phyloP scores from a whole-genome alignment of 768 basidiomycete species.

The Rhizopogon vesiculosus region DNA sequence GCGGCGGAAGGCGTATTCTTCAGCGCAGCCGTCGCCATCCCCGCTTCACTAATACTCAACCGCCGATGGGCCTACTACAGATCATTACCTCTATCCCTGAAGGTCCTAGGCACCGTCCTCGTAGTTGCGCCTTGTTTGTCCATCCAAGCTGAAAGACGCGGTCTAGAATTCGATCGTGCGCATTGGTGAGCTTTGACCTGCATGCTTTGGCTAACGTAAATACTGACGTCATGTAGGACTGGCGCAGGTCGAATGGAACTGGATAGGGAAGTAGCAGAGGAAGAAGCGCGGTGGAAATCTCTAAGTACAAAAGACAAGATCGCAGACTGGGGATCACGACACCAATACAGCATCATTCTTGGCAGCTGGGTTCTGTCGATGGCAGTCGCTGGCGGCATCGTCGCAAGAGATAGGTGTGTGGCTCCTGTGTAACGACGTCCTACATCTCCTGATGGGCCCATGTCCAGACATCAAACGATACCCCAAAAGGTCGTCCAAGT shows the following conservation, averaged over 20 bases:
- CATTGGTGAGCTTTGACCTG: not conserved
- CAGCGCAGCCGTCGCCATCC: conserved; percentile 44
- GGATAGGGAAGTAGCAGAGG: conserved; percentile 34
- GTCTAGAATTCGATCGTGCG: conserved; percentile 44
- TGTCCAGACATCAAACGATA: conserved; percentile 37
- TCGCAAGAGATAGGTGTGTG: conserved; percentile 61
- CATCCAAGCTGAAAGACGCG: conserved; percentile 71
- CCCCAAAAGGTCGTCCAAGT: conserved; percentile 68
- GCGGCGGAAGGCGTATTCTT: conserved; percentile 50
- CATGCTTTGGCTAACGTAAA: not conserved
- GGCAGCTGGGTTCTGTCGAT: conserved; percentile 73
- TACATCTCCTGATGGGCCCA: not conserved
- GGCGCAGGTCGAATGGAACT: conserved; percentile 49
- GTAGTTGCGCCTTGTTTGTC: conserved; percentile 61
- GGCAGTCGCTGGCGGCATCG: conserved; percentile 56
- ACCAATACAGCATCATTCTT: conserved; percentile 71
- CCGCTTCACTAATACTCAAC: conserved; percentile 48
- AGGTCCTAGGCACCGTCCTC: conserved; percentile 64
- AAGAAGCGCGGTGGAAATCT: conserved; percentile 42
- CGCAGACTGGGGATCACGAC: conserved; percentile 57
- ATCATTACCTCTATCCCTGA: conserved; percentile 60
- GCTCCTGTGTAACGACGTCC: no score
- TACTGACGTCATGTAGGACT: conserved; percentile 12
- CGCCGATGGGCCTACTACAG: conserved; percentile 56
- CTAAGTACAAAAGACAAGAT: conserved; percentile 49